These are phyloP conservation scores for Fusarium virguliforme DNA, from an alignment of 2,329 filamentous ascomycete species.

Conservation along the genomic window DNA sequence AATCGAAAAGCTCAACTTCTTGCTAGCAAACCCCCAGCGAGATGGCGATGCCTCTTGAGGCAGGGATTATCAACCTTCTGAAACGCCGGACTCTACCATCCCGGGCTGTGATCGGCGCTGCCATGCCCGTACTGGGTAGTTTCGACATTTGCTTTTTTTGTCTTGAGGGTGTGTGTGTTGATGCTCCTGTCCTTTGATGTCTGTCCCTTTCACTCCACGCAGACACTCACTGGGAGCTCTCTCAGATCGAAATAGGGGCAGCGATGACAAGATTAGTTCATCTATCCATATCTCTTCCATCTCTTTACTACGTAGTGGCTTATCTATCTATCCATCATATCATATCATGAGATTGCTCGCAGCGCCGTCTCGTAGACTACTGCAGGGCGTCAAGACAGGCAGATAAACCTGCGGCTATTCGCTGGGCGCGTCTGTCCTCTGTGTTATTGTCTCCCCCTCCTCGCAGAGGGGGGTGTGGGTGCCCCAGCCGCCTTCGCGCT, in stretches of 20 bases:
- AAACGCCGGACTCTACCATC: conserved; percentile 54
- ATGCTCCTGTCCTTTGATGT: neutral
- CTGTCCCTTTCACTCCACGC: too few species aligned
- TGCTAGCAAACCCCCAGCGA: conserved; percentile 53
- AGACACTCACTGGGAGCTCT: neutral
- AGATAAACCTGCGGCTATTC: conserved; percentile 35
- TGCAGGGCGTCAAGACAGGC: conserved; percentile 13
- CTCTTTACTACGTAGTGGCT: too few species aligned
- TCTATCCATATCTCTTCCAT: neutral
- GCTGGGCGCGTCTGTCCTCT: conserved; percentile 7
- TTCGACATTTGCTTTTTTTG: conserved; percentile 9
- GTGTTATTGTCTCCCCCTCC: too few species aligned
- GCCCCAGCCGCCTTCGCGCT: conserved; percentile 40
- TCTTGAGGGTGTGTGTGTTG: neutral
- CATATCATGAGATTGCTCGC: conserved; percentile 12
- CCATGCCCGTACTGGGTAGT: conserved; percentile 11
- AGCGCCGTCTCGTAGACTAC: conserved; percentile 22
- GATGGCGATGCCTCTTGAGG: conserved; percentile 48
- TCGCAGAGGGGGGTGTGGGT: conserved; percentile 34
- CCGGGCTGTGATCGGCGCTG: conserved; percentile 48
- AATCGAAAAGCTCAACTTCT: conserved; percentile 49
- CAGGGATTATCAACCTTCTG: conserved; percentile 54
- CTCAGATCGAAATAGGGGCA: neutral
- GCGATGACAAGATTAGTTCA: neutral
- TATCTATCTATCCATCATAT: neutral